A percentile compares a stretch with the other conserved stretches of the same genome.
phyloP scores from a whole-genome alignment of 305 asterid genomes.

The Striga hermonthica region DNA sequence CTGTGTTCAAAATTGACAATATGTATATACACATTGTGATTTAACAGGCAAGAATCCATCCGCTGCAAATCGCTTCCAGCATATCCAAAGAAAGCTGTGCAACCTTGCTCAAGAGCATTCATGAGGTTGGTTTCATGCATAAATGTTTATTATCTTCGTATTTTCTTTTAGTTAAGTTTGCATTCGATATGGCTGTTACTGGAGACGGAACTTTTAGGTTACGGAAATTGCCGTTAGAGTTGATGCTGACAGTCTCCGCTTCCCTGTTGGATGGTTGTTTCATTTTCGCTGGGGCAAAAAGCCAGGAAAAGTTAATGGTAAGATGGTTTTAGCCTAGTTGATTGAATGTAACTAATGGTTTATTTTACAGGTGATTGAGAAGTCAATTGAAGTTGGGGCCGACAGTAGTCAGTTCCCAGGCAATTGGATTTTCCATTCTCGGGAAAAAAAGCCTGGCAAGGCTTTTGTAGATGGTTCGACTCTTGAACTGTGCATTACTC shows the following conservation, averaged over 20 bases:
- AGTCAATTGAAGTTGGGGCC: constrained; percentile 84
- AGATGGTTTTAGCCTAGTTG: constrained; percentile 37
- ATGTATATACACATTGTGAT: constrained; percentile 22
- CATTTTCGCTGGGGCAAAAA: constrained; percentile 97
- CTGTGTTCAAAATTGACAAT: constrained; percentile 4
- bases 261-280: constrained; percentile 91
- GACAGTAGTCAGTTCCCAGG: constrained; percentile 87
- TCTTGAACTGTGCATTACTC: constrained; percentile 50
- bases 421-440: constrained; percentile 90
- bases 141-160: constrained; percentile 25
- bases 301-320: constrained; percentile 87
- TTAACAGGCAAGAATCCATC: constrained; percentile 85
- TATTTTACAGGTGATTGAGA: constrained; percentile 71
- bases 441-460: constrained; percentile 92
- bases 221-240: constrained; percentile 72
- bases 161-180: constrained; percentile 25
- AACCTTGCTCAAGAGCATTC: constrained; percentile 72
- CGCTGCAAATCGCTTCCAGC: constrained; percentile 72
- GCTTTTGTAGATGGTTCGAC: constrained; percentile 93
- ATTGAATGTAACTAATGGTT: constrained; percentile 43
- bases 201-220: constrained; percentile 67
- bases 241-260: constrained; percentile 78
- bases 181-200: constrained; percentile 39
- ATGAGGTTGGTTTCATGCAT: constrained; percentile 53
- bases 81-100: constrained; percentile 64